Conservation (phyloP, 805 yeast genomes). For the Saccharomycopsis malanga region DNA sequence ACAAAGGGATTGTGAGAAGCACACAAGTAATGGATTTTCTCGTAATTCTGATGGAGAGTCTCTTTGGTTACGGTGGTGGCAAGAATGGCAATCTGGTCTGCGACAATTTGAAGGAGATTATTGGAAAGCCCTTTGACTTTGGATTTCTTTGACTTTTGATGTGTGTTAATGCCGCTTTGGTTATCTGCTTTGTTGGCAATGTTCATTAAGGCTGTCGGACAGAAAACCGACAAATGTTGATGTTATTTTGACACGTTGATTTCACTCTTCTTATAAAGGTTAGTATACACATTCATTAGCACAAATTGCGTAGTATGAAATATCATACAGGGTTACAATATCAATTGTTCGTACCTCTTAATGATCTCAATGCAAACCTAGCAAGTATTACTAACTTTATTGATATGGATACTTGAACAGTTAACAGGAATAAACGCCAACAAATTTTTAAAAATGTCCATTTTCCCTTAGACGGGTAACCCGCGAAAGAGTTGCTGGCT, state of each 20-base stretch:
- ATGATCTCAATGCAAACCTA: no score
- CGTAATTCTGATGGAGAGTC: constrained; percentile 34
- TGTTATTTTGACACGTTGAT: neutral
- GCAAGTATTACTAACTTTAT: no score
- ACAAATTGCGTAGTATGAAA: no score
- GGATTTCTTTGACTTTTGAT: neutral
- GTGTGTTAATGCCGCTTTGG: neutral
- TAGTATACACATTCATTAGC: no score
- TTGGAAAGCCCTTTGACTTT: neutral
- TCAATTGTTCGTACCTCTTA: no score
- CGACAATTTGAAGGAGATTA: constrained; percentile 29
- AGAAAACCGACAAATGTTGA: neutral
- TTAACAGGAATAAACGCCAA: no score
- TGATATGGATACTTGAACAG: no score
- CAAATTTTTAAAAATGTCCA: no score
- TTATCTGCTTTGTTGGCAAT: neutral
- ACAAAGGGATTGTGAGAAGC: constrained; percentile 26
- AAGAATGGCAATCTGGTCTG: constrained; percentile 49
- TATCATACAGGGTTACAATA: no score
- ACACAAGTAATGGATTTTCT: constrained; percentile 43
- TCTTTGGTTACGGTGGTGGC: constrained; percentile 37
- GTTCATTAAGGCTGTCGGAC: constrained; percentile 1
- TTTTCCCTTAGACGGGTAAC: no score
- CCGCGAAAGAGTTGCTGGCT: no score
- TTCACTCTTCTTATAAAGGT: no score